Evolutionary conservation across 1,284 basidiomycete species (phyloP).

Genomic region (Peniophora sp.): DNA sequence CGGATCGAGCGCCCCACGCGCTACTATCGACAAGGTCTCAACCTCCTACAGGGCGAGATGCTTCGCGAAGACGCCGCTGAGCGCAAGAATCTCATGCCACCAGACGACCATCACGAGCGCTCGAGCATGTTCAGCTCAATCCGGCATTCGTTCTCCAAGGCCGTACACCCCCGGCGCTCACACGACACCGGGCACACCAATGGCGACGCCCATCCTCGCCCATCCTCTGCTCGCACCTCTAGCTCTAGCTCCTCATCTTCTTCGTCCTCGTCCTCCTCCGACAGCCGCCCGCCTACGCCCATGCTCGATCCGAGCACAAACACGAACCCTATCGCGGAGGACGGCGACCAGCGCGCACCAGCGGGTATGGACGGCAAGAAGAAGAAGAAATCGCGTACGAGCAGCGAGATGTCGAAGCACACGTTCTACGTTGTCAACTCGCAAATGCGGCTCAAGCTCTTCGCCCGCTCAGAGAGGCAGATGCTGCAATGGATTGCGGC

Average conservation of each 20-base stretch:
- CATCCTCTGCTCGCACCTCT: conserved; percentile 10
- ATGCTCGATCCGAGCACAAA: conserved; percentile 75
- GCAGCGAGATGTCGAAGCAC: conserved; percentile 73
- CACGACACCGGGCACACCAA: not conserved
- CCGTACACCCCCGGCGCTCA: conserved; percentile 25
- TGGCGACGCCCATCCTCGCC: conserved; percentile 4
- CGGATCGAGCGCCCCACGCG: conserved; percentile 73
- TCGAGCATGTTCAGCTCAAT: conserved; percentile 43
- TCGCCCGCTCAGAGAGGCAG: conserved; percentile 88
- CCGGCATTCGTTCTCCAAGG: conserved; percentile 37
- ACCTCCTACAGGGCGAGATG: conserved; percentile 37
- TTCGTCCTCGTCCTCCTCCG: conserved; percentile 23
- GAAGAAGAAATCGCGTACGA: conserved; percentile 34
- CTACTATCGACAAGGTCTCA: conserved; percentile 72
- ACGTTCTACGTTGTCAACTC: conserved; percentile 93
- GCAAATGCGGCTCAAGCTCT: conserved; percentile 83
- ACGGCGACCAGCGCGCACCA: conserved; percentile 20
- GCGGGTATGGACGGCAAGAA: conserved; percentile 16
- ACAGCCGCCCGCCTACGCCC: conserved; percentile 34
- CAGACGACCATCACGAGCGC: conserved; percentile 22
- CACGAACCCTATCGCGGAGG: conserved; percentile 38
- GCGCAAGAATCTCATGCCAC: conserved; percentile 10
- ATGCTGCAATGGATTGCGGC: conserved; percentile 98
- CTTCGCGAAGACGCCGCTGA: conserved; percentile 16
- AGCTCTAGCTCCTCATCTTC: conserved; percentile 20